Conservation (phyloP, 2,329 filamentous ascomycete genomes). For the Rosellinia necatrix region DNA sequence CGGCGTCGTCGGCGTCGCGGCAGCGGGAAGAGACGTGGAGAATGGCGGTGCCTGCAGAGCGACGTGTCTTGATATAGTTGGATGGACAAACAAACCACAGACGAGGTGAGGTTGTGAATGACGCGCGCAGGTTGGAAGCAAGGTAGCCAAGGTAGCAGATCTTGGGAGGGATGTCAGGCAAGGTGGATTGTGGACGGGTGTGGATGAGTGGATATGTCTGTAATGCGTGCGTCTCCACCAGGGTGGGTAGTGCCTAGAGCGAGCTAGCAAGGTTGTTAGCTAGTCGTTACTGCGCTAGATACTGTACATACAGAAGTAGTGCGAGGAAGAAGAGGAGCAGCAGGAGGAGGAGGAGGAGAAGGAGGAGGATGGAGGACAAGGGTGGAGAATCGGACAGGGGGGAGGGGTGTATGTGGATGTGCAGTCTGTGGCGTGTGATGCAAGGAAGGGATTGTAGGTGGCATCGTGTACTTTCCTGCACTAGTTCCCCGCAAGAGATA, state of each 20-base stretch:
- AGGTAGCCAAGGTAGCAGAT: conserved; percentile 37
- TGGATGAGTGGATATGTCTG: not conserved
- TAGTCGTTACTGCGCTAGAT: no score
- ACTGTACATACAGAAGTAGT: no score
- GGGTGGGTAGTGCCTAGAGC: no score
- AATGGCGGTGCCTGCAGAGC: conserved; percentile 54
- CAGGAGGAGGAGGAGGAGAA: not conserved
- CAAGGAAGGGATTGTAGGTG: not conserved
- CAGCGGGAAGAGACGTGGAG: conserved; percentile 40
- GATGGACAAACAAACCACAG: conserved; percentile 40
- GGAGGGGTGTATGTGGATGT: conserved; percentile 1
- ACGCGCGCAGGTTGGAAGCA: conserved; percentile 42
- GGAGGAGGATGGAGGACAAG: conserved; percentile 5
- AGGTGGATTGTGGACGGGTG: conserved; percentile 15
- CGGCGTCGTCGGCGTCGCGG: conserved; percentile 31
- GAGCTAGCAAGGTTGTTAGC: no score
- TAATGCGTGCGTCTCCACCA: not conserved
- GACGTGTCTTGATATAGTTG: conserved; percentile 68
- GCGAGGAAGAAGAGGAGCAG: not conserved
- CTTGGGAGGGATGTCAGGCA: conserved; percentile 37
- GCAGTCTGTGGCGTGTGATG: not conserved
- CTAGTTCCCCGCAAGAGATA: no score
- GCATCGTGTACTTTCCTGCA: not conserved
- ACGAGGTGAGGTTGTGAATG: conserved; percentile 37
- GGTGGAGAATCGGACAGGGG: not conserved